These are phyloP conservation scores for Durusdinium trenchii DNA, from an alignment of 73 alveolate genomes.

Conservation along the genomic window DNA sequence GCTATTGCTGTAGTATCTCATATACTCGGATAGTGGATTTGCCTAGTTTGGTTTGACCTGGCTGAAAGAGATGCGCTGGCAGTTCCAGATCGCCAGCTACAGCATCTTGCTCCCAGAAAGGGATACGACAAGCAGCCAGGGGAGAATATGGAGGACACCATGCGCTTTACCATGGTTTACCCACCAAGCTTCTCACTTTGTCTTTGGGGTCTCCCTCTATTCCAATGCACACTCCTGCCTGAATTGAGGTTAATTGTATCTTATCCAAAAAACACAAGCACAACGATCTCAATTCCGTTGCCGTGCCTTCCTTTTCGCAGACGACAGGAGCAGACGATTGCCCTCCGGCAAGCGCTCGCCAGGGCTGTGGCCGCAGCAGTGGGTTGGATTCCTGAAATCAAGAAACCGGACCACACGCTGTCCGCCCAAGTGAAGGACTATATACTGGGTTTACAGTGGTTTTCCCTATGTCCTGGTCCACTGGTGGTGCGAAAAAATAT, in stretches of 20 bases:
- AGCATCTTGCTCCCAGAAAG: too few species aligned
- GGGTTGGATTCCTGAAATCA: conserved; percentile 45
- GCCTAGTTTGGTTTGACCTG: too few species aligned
- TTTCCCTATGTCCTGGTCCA: not conserved
- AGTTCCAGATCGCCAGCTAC: too few species aligned
- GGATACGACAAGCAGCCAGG: too few species aligned
- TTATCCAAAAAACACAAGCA: not conserved
- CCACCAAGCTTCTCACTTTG: too few species aligned
- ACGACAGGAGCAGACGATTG: conserved; percentile 49
- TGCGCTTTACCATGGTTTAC: too few species aligned
- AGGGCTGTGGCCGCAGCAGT: conserved; percentile 11
- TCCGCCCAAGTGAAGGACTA: not conserved
- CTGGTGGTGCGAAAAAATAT: not conserved
- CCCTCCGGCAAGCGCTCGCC: conserved; percentile 52
- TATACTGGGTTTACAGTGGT: not conserved
- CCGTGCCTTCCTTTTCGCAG: not conserved
- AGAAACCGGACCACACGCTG: not conserved
- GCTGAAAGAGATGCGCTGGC: too few species aligned
- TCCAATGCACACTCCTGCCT: too few species aligned
- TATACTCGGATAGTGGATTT: too few species aligned
- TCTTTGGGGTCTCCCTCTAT: too few species aligned
- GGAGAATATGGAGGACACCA: too few species aligned
- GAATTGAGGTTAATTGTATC: not conserved
- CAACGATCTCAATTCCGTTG: not conserved
- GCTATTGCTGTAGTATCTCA: not conserved